These are phyloP conservation scores for Lunularia cruciata DNA, from an alignment of 225 moss, liverwort and hornwort genomes.

Conservation along the genomic window DNA sequence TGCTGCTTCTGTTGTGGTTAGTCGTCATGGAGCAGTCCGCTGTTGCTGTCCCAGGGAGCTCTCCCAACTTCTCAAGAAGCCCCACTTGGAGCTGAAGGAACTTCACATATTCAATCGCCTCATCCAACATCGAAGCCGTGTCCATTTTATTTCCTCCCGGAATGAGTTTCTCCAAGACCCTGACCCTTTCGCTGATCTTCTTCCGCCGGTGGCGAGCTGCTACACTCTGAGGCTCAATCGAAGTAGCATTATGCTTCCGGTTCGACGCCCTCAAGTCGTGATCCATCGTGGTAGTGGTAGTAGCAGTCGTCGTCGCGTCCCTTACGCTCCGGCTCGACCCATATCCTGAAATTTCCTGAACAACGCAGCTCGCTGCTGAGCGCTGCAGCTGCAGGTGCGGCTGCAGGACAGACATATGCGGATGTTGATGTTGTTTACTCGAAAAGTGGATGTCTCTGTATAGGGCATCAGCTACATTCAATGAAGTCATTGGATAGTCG, in stretches of 20 bases:
- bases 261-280: slow-evolving; percentile 32
- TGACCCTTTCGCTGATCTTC: slow-evolving; percentile 84
- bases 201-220: slow-evolving; percentile 88
- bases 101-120: slow-evolving; percentile 83
- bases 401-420: not conserved
- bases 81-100: slow-evolving; percentile 73
- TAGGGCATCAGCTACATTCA: slow-evolving; percentile 23
- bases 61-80: slow-evolving; percentile 49
- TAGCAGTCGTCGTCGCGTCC: slow-evolving; percentile 21
- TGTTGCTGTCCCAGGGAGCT: not conserved
- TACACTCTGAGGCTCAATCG: slow-evolving; percentile 95
- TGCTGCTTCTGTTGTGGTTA: slow-evolving; percentile 12
- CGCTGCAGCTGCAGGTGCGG: not conserved
- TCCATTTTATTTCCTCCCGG: slow-evolving; percentile 85
- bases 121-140: slow-evolving; percentile 88
- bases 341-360: not conserved
- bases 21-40: not conserved
- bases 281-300: slow-evolving; percentile 21
- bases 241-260: slow-evolving; percentile 63
- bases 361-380: not conserved
- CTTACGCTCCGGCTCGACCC: slow-evolving; percentile 12
- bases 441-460: slow-evolving; percentile 27
- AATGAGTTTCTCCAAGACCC: slow-evolving; percentile 73
- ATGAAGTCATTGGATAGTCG: slow-evolving; percentile 32
- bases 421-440: slow-evolving; percentile 17